Conservation (phyloP, 768 basidiomycete species). For the Dacryopinax spathularia region DNA sequence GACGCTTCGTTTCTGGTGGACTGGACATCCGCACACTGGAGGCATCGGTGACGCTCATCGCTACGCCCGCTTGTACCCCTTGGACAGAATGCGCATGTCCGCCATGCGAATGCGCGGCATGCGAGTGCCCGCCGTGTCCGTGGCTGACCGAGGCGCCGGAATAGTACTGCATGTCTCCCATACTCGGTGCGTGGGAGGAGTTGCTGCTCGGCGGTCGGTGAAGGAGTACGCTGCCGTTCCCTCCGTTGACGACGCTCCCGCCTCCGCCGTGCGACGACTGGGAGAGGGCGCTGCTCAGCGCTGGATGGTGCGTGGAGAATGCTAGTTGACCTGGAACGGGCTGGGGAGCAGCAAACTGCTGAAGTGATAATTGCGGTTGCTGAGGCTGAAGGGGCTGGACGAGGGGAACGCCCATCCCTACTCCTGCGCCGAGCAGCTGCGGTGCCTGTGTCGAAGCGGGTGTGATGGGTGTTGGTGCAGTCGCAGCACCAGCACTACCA, state of each 20-base stretch:
- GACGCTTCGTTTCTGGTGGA: slow-evolving; percentile 21
- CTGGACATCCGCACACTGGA: neutral
- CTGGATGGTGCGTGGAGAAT: neutral
- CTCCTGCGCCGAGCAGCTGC: neutral
- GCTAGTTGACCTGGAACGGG: neutral
- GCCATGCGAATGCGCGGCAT: neutral
- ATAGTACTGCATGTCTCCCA: neutral
- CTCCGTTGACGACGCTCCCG: slow-evolving; percentile 10
- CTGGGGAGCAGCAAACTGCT: slow-evolving; percentile 8
- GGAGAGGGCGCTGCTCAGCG: neutral
- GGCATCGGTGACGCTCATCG: neutral
- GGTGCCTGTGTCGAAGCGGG: slow-evolving; percentile 6
- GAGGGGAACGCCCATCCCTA: neutral
- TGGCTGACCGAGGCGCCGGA: neutral
- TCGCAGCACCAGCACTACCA: slow-evolving; percentile 12
- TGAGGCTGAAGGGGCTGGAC: slow-evolving; percentile 2
- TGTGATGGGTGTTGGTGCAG: slow-evolving; percentile 14
- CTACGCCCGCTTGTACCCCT: neutral
- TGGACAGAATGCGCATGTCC: neutral
- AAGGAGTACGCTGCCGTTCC: neutral
- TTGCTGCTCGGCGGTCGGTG: neutral
- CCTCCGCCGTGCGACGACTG: slow-evolving; percentile 16
- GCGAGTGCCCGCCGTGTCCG: no score
- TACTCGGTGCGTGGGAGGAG: neutral
- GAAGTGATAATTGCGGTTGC: slow-evolving; percentile 4